Base-by-base conservation (phyloP, 2,329 filamentous ascomycete species). In the Colletotrichum higginsianum region DNA sequence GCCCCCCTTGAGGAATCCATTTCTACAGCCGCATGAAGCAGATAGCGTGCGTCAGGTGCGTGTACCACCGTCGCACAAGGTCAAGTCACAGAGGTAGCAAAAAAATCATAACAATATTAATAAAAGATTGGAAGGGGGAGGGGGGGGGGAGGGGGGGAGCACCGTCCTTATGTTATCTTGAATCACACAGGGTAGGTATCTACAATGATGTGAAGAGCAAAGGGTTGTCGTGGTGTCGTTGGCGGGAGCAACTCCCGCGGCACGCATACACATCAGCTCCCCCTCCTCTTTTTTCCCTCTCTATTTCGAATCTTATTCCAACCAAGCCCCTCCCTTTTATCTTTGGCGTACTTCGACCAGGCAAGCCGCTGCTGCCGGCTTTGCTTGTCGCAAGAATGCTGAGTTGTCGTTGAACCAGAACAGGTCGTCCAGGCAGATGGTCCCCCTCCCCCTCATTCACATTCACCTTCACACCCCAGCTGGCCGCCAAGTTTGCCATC, bases 301-400 rank as follows among this genome's bases (percentile, higher is more conserved):
- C 46, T 47, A 30, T 50, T 47, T 50, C 63, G 26, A 53, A 46
- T 38, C 35, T 42, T 46, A n/a, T 35, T 13, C 63, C 47, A 56
- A 35, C 18, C 49, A 30, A n/a, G 35, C 60, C 49, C 21, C 16
- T 46, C 30, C 9, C 21, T 15, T 46, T n/a, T 4, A 23, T 62
- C 26, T 35, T 35, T 11, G 9, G 30, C 30, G 30, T 21, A 38
- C n/a, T 53, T 70, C 66, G 61, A 70, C 68, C 68, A 68, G 61
- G 68, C 68, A 58, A 71, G 65, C 58, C 65, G 60, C 58, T 53
- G 66, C 58, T 68, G 58, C 46, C n/a, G 61, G 60, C 40, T 57
- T 53, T 61, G 56, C 50, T 35, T 23, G 18, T 46, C 38, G 67
- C 64, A 16, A 44, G 21, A 30, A 38, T 38, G 46, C 21, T 16